Evolutionary conservation across 257 asterid species (phyloP), one percentile per base, ranked within the genome.

Genomic region (Handroanthus guayacan): DNA sequence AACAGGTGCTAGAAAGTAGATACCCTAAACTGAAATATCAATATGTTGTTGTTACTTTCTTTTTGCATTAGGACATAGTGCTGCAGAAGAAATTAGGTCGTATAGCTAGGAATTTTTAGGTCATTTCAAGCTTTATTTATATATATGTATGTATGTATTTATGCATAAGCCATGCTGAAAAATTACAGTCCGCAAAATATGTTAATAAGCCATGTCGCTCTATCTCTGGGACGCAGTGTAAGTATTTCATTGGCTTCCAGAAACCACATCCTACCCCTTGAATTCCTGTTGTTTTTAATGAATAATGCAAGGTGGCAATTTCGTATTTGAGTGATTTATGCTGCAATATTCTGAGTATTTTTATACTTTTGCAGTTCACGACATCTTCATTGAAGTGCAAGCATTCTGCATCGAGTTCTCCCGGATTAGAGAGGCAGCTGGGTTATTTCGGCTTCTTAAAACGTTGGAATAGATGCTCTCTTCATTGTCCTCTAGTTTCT

Each of bases 391-490:
- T 36, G 99, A 95, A 86, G 97, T 95, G 58, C 98, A 92, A 89
- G 97, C 99, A 45, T 92, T 95, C 84, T 95, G 99, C 85, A 95
- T 92, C 69, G 97, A 92, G 92, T 95, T 95, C 88, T 95, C 99
- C 39, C 84, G 98, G 83, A 91, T 92, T 63, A 87, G 96, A 79
- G 99, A 95, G 82, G 99, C 99, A 50, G 98, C 98, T 0, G 95
- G 95, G 47, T 79, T 95, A 14, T 95, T 92, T 75, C 86, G 98
- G 85, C 96, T 92, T 70, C 96, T 95, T 58, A 91, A 92, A 80
- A 92, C 92, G 71, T 82, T 92, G 89, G 96, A 92, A 69, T 88
- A 85, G 84, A 74, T 58, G 67, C 11, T 45, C 17, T 8, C 48
- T 52, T 37, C 7, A 56, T 50, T 51, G 10, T 9, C 41, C 65